Evolutionary conservation across 345 rosid species (phyloP).

Genomic region (Diplotaxis tenuifolia): DNA sequence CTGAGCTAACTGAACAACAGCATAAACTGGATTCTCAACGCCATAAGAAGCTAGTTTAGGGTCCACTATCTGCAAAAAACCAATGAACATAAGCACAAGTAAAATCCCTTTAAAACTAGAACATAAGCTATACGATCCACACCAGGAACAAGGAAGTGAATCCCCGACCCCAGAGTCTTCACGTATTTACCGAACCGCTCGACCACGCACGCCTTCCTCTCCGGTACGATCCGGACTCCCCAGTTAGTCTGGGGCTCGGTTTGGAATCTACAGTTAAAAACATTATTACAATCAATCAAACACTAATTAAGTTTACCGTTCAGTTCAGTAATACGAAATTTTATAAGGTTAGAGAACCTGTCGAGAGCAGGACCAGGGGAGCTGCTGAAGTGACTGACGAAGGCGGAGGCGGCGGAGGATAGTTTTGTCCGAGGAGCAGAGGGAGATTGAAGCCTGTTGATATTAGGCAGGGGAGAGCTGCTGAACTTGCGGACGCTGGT

Average conservation of each 20-base stretch:
- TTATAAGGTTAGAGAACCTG: background rate
- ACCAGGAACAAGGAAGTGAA: constrained; percentile 79
- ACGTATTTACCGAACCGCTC: constrained; percentile 85
- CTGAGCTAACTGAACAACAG: constrained; percentile 89
- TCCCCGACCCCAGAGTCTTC: constrained; percentile 77
- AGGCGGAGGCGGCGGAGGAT: background rate
- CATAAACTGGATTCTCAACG: constrained; percentile 87
- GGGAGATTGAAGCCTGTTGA: background rate
- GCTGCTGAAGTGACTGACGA: background rate
- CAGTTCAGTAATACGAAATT: background rate
- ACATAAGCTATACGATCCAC: constrained; percentile 94
- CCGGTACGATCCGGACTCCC: constrained; percentile 90
- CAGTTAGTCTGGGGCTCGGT: constrained; percentile 74
- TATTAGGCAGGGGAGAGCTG: background rate
- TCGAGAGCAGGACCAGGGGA: background rate
- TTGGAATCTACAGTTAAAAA: constrained; percentile 52
- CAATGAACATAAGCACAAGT: background rate
- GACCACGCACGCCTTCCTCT: constrained; percentile 79
- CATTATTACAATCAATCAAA: background rate
- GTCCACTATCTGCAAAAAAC: constrained; percentile 65
- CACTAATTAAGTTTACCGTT: background rate
- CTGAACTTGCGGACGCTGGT: constrained; percentile 2
- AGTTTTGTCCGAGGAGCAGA: background rate
- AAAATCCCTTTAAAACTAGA: constrained; percentile 14
- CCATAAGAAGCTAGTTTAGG: constrained; percentile 90